These are phyloP conservation scores for Pseudogymnoascus sp. DNA, from an alignment of 2,329 filamentous ascomycete species.

Conservation along the genomic window DNA sequence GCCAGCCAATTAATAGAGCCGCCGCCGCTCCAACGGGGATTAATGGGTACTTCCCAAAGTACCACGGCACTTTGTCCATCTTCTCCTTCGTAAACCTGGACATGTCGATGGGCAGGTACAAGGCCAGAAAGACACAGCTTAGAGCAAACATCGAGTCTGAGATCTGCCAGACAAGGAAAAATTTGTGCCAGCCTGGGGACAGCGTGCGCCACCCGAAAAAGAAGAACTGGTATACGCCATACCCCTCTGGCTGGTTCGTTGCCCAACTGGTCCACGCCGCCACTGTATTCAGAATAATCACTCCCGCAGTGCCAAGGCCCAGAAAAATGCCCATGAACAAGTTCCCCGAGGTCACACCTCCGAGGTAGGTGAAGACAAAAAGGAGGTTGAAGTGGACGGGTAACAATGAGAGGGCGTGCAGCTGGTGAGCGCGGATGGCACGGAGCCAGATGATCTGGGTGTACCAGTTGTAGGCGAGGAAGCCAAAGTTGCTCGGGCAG, in stretches of 20 bases:
- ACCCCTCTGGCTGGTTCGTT: constrained; percentile 11
- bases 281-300: constrained; percentile 12
- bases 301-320: constrained; percentile 11
- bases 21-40: neutral
- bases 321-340: neutral
- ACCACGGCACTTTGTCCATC: neutral
- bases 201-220: constrained; percentile 11
- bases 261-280: constrained; percentile 12
- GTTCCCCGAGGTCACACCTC: neutral
- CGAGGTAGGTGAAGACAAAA: neutral
- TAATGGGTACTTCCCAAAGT: neutral
- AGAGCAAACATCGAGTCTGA: neutral
- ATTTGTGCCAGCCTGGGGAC: neutral
- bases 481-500: constrained; percentile 13
- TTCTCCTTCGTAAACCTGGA: neutral
- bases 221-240: constrained; percentile 12
- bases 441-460: constrained; percentile 11
- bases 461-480: constrained; percentile 15
- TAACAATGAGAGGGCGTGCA: constrained; percentile 8
- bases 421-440: constrained; percentile 4
- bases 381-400: neutral
- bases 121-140: neutral
- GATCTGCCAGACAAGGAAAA: neutral
- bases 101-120: neutral
- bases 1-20: neutral